Evolutionary conservation across 1,284 basidiomycete species (phyloP).

Genomic region (Apiotrichum domesticum): DNA sequence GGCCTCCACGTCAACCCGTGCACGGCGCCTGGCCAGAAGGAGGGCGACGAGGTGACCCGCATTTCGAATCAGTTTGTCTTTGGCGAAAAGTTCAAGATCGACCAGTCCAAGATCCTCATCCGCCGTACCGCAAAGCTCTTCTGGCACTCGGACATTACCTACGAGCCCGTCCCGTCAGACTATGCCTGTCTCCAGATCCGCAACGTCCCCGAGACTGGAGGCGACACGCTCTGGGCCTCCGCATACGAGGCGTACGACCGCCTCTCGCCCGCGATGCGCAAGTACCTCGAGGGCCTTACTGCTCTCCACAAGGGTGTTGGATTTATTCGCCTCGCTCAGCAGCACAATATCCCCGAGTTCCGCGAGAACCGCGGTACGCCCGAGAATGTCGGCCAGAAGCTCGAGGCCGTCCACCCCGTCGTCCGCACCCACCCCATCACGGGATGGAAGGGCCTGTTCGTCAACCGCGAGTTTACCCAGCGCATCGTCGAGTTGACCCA

Average conservation of each 20-base stretch:
- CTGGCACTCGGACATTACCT: conserved; percentile 57
- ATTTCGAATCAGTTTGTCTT: conserved; percentile 46
- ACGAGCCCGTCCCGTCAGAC: conserved; percentile 60
- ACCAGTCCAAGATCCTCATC: conserved; percentile 61
- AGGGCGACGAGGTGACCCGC: conserved; percentile 51
- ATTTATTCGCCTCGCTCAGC: conserved; percentile 48
- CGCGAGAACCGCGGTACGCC: conserved; percentile 51
- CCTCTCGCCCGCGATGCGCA: conserved; percentile 31
- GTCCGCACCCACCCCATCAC: conserved; percentile 52
- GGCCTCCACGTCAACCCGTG: conserved; percentile 60
- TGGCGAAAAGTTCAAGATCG: conserved; percentile 30
- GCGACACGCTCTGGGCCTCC: conserved; percentile 47
- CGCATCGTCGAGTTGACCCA: conserved; percentile 57
- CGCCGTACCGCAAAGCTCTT: conserved; percentile 42
- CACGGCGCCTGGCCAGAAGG: conserved; percentile 47
- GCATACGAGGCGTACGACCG: conserved; percentile 51
- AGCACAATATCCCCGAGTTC: not conserved
- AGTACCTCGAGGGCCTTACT: conserved; percentile 42
- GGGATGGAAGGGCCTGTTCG: conserved; percentile 69
- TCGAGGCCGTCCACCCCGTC: conserved; percentile 59
- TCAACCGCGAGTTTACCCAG: conserved; percentile 59
- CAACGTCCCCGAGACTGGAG: conserved; percentile 51
- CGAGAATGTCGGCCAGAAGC: conserved; percentile 55
- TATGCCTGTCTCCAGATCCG: conserved; percentile 49
- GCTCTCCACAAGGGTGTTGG: conserved; percentile 55